phyloP scores from a whole-genome alignment of 2,329 filamentous ascomycete genomes.

The Coniochaeta prunicola region DNA sequence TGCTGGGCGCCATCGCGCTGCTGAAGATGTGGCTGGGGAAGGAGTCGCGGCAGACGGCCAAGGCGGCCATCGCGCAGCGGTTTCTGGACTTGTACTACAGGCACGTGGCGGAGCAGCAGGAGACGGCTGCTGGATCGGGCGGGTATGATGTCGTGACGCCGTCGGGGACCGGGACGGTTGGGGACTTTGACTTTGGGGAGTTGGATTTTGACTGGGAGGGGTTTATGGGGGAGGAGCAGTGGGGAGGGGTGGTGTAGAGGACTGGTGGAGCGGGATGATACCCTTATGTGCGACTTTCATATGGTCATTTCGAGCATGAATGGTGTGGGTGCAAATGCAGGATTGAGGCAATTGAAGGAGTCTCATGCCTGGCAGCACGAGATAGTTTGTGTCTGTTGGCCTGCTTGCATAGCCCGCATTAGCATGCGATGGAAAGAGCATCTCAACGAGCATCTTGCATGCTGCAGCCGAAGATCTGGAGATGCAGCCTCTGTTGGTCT shows the following conservation, averaged over 20 bases:
- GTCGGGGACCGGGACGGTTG: neutral
- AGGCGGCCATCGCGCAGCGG: conserved; percentile 5
- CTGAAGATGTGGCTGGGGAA: conserved; percentile 11
- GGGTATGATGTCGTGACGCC: neutral
- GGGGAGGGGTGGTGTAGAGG: neutral
- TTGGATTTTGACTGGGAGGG: neutral
- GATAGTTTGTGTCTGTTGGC: neutral
- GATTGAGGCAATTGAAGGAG: neutral
- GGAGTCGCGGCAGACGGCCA: conserved; percentile 13
- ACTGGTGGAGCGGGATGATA: neutral
- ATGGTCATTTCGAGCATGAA: neutral
- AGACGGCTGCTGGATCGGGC: neutral
- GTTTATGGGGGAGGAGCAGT: neutral
- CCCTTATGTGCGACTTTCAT: neutral
- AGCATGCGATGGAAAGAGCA: neutral
- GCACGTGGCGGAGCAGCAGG: neutral
- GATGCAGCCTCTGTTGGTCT: neutral
- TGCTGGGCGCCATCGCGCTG: conserved; percentile 14
- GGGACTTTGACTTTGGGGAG: neutral
- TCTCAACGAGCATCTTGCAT: neutral
- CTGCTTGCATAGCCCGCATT: neutral
- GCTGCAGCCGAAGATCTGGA: neutral
- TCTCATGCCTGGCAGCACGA: neutral
- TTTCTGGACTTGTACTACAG: conserved; percentile 11
- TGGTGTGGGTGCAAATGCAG: neutral